Evolutionary conservation across 441 rosid genomes (phyloP), one percentile per base, ranked within the genome.

Genomic region (Populus hybrid): DNA sequence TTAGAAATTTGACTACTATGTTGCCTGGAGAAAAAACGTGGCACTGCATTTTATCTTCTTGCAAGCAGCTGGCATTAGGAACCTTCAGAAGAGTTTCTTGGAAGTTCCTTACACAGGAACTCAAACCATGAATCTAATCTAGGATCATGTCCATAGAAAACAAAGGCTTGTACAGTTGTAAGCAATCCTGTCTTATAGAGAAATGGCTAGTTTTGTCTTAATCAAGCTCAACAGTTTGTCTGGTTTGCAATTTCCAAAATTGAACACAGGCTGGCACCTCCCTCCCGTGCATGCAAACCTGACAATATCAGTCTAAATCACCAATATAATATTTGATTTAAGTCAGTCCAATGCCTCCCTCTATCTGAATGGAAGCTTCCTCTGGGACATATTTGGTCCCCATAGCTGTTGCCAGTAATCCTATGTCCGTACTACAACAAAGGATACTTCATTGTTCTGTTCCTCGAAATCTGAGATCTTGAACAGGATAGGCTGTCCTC

Each of bases 201-300:
- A 45, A 23, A 63, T 63, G 65, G 28, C 28, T 24, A 21, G 28
- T 63, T 63, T 24, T 53, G 65, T 29, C 53, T 63, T 20, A 28
- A 33, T 23, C 3, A 63, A 23, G 65, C 28, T 63, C 28, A 2
- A 20, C 16, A 8, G n/a, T 42, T 69, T 73, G 70, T 71, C 76
- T 81, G 33, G 80, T 74, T 63, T 77, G 23, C n/a, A 59, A 68
- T 38, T 40, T 61, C 0, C 28, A 63, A 63, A 73, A 50, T 16
- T 68, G 59, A 71, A 21, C 70, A 66, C 81, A 74, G 80, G 71
- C 83, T 83, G 83, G 83, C 90, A 80, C 61, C 82, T 72, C 35
- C 56, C 64, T 53, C 82, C 73, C 80, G 36, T 82, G 84, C 90
- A 83, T 80, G 82, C 81, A 83, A 35, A 16, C 50, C 21, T 63